phyloP scores from a whole-genome alignment of 2,329 filamentous ascomycete genomes.

The Trichophyton schoenleinii region DNA sequence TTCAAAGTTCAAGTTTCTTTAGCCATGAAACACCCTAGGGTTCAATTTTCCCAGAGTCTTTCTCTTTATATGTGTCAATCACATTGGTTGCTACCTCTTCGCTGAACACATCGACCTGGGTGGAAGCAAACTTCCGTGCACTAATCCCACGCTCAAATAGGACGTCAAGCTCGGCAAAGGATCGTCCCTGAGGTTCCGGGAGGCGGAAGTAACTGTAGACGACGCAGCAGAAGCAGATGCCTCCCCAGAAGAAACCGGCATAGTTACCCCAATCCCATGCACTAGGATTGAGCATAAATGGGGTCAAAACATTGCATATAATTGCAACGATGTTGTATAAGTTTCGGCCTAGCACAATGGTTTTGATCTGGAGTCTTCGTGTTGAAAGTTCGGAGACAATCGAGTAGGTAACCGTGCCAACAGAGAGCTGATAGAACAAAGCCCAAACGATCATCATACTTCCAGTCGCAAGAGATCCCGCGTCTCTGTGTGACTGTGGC shows the following conservation, averaged over 20 bases:
- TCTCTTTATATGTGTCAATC: conserved; percentile 9
- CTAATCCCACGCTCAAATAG: conserved; percentile 63
- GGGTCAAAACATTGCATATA: conserved; percentile 66
- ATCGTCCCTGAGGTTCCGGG: conserved; percentile 66
- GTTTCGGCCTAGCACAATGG: conserved; percentile 72
- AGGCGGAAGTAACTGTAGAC: conserved; percentile 71
- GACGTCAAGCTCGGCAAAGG: conserved; percentile 75
- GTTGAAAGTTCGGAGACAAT: conserved; percentile 76
- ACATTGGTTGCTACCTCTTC: conserved; percentile 11
- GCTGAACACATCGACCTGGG: conserved; percentile 13
- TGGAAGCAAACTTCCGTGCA: conserved; percentile 53
- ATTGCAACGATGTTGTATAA: conserved; percentile 74
- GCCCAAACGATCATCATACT: conserved; percentile 76
- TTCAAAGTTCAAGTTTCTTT: too few species aligned
- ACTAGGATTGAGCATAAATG: conserved; percentile 82
- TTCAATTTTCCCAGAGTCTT: background rate
- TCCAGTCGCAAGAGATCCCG: conserved; percentile 64
- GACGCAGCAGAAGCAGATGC: conserved; percentile 66
- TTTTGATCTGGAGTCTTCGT: conserved; percentile 76
- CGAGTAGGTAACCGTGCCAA: conserved; percentile 82
- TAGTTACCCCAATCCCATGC: conserved; percentile 84
- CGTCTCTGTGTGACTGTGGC: conserved; percentile 43
- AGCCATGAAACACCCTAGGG: background rate
- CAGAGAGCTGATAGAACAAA: conserved; percentile 70
- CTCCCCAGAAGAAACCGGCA: conserved; percentile 79